Evolutionary conservation across 2,329 filamentous ascomycete genomes (phyloP), one percentile per base, ranked within the genome.

Genomic region (Venturia oleaginea): DNA sequence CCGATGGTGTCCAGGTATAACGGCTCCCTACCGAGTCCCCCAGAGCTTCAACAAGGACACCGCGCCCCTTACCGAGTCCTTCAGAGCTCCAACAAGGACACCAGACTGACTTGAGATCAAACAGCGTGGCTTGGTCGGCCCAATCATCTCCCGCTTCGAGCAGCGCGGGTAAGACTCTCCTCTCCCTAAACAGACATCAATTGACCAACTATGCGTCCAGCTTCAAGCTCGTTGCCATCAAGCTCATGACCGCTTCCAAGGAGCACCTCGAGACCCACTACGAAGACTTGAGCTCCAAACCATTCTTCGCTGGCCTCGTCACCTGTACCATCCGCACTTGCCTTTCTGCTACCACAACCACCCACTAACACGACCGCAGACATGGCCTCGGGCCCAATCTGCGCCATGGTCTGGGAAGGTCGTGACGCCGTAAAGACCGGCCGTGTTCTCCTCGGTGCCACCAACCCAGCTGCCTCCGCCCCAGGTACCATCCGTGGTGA

Each of bases 351-450:
- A 24, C 24, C 24, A 42, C 54, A 15, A 34, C 15, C n/a, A 22
- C 61, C 30, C 59, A 55, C 59, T 55, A 30, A 62, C 48, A 43
- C 22, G 70, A 68, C 65, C 34, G 67, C 70, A 96, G 92, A 97
- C 87, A 99, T 97, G 94, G 83, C 86, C 79, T 92, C 88, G 79
- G 94, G 94, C 78, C 94, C 94, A 79, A 93, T 99, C 83, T 89
- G 86, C 84, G 94, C 94, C 84, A 99, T 97, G 93, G 89, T 99
- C 81, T 99, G 94, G 94, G 92, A 99, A 82, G 94, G 94, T 77
- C 90, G 90, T 86, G 92, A 99, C 76, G 94, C 88, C 80, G 92
- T 97, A 86, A 97, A 97, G 90, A 97, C 92, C 72, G 94, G 94
- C 81, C 93, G 94, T 77, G 87, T 83, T 80, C 88, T 99, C 79